Evolutionary conservation across 2,329 filamentous ascomycete genomes (phyloP), one percentile per base, ranked within the genome.

Genomic region (Davidsoniella virescens): DNA sequence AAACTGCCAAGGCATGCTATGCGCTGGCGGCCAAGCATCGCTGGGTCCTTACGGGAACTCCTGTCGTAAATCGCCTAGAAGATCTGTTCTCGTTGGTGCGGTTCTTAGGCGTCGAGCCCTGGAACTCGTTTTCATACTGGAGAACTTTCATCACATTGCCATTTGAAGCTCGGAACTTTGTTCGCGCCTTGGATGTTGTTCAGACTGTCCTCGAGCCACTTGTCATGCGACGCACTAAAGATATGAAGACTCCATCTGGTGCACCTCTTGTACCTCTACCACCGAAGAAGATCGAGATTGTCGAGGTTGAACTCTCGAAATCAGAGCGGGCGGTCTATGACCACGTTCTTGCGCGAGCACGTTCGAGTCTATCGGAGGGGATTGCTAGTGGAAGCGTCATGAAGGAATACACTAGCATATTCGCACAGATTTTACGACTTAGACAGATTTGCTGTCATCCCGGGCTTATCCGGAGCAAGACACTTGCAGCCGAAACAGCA

Each of bases 41-140:
- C 53, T 98, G 92, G 92, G 85, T 82, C 0, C 67, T 98, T 45
- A 98, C 92, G 0, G 92, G 92, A 16, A 98, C 92, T 0, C 92
- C 92, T 0, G 96, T 98, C 51, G 90, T 98, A 57, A 98, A 98
- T 63, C 82, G 87, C 41, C 72, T 98, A 0, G 90, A 96, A 62
- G 92, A 96, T 64, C 68, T 98, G 12, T 96, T 95, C 67, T 94
- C 86, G 59, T 67, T 98, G 37, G 86, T 96, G 10, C 80, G 86
- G 2, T 98, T 96, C 65, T 69, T 98, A 9, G 81, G 86, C 51
- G 92, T 98, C 3, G 90, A 96, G 62, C 92, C 92, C 0, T 98
- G 92, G 92, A 92, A 84, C 59, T 96, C 96, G 63, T 98, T 98
- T 63, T 94, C 88, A 0, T 98, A 94, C 66, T 98, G 92, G 92